Conservation (phyloP, 192 early-diverging fungal species). For the Coemansia sp. region DNA sequence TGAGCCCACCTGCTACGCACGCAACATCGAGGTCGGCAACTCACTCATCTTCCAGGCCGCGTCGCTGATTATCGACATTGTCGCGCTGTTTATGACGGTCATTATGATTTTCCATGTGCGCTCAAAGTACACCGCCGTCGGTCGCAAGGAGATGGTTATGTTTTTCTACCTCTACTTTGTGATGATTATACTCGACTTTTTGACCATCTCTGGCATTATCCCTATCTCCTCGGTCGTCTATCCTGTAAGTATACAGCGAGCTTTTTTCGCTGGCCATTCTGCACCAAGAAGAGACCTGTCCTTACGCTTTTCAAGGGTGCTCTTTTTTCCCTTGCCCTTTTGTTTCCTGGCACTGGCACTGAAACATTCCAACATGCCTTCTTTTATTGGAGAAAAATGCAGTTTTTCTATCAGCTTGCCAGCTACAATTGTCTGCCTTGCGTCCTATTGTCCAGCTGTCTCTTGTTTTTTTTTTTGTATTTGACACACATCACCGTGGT, state of each 20-base stretch:
- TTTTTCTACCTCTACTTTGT: conserved; percentile 96
- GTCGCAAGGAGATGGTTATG: conserved; percentile 97
- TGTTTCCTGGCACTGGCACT: background rate
- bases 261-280: too few relatives aligned
- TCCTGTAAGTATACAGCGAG: conserved; percentile 50
- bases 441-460: background rate
- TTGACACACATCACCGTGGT: conserved; percentile 7
- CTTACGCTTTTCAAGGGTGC: background rate
- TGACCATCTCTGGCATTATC: conserved; percentile 90
- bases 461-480: background rate
- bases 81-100: conserved; percentile 91
- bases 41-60: conserved; percentile 95
- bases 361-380: background rate
- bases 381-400: too few relatives aligned
- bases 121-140: conserved; percentile 98
- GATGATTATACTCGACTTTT: conserved; percentile 81
- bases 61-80: conserved; percentile 88
- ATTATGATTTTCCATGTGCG: conserved; percentile 99
- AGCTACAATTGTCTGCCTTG: background rate
- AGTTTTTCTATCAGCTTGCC: conserved; percentile 7
- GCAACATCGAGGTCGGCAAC: conserved; percentile 86
- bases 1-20: conserved; percentile 90
- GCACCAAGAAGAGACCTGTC: too few relatives aligned
- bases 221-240: conserved; percentile 75
- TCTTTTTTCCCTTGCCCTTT: background rate